Base-by-base conservation (phyloP, 2,329 filamentous ascomycete species). In the Chaetomiaceae sp. region DNA sequence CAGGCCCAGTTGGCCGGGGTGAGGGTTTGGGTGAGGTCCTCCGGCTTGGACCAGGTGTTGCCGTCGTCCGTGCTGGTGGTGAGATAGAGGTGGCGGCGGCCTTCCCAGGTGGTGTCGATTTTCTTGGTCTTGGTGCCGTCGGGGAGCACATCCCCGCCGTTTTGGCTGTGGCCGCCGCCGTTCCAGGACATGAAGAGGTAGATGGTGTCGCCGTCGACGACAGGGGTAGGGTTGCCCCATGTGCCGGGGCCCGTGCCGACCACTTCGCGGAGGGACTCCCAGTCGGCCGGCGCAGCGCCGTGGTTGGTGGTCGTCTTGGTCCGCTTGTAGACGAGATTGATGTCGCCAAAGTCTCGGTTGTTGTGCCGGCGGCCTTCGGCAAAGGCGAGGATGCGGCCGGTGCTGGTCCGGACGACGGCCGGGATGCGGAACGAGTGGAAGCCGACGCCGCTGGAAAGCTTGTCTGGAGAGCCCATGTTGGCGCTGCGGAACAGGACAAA, bases 171-270 rank as follows among this genome's bases (percentile, higher is more conserved):
- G 23, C 38, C 54, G 47, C 54, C 62, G 25, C 48, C 52, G 50
- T 67, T 66, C 65, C 64, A 65, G 45, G 57, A 65, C 48, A 65
- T 44, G 47, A 65, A 67, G 11, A 67, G 60, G 51, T 67, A 67
- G 55, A 67, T 62, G 32, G 63, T 67, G 40, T 55, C 53, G 37
- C 63, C 63, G 48, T 66, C 65, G 6, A 65, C 61, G 20, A 66
- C 65, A 2, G 65, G 53, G 7, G 65, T 65, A 3, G 65, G 64
- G 45, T 67, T 67, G n/a, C 62, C 62, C 65, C 65, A 66, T 10
- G 62, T 64, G 6, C 63, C 62, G 16, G 55, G 48, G 2, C 60
- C 61, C 25, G 48, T 51, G 10, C 60, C 61, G 10, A 63, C 50
- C 5, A 65, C 61, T 33, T 66, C 64, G 14, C 52, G 56, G 4